A percentile compares a stretch with the other conserved stretches of the same genome.
phyloP scores from a whole-genome alignment of 352 stramenopile species.

The Globisporangium heterothallicum region DNA sequence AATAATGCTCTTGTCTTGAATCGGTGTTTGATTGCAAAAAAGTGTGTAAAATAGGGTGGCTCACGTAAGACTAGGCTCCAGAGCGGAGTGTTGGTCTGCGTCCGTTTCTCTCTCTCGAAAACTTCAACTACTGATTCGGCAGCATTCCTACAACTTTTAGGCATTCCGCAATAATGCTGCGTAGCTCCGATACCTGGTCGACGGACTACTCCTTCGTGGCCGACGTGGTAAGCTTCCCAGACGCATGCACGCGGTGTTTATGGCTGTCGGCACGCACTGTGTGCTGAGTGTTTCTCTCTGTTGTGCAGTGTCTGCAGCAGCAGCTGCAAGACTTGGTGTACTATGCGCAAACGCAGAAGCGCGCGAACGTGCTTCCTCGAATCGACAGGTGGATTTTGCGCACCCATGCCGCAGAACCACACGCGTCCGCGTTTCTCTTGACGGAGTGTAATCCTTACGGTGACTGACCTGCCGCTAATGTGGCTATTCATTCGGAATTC shows the following conservation, averaged over 20 bases:
- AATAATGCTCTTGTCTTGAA: too few relatives aligned
- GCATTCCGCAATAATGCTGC: not conserved
- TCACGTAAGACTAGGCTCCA: not conserved
- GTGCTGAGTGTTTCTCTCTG: not conserved
- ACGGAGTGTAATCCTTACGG: too few relatives aligned
- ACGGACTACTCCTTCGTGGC: constrained; percentile 15
- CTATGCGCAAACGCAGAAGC: constrained; percentile 40
- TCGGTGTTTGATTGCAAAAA: too few relatives aligned
- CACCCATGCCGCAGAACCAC: too few relatives aligned
- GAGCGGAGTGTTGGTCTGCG: not conserved
- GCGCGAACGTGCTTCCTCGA: constrained; percentile 38
- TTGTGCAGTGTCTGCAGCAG: constrained; percentile 37
- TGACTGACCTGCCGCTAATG: not conserved
- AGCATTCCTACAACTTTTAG: too few relatives aligned
- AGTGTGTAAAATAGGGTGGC: not conserved
- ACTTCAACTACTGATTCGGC: constrained; percentile 10
- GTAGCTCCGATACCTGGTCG: not conserved
- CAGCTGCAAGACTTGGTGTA: constrained; percentile 61
- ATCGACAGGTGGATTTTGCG: constrained; percentile 42
- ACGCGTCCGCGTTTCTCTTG: too few relatives aligned
- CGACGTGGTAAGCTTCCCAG: constrained; percentile 1
- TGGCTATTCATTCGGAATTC: not conserved
- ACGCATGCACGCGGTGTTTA: not conserved
- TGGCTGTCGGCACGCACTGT: not conserved
- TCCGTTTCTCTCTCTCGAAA: not conserved